Evolutionary conservation across 2,329 filamentous ascomycete genomes (phyloP), one percentile per base, ranked within the genome.

Genomic region (Hortaea werneckii): DNA sequence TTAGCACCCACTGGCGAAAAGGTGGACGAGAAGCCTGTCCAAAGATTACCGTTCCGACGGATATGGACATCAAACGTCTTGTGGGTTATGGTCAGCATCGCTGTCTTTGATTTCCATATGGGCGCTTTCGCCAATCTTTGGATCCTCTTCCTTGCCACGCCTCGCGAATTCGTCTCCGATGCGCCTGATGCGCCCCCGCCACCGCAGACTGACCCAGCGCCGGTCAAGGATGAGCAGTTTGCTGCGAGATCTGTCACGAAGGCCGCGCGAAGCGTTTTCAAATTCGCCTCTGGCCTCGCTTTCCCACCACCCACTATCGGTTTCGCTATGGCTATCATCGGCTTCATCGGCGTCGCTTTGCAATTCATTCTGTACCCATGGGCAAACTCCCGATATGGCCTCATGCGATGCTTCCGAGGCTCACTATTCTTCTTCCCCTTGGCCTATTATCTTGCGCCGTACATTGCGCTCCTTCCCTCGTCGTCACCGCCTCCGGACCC

Each of bases 41-140:
- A 67, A 43, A 64, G 66, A 13, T 60, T 71, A 3, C 58, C 68
- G 1, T 73, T 77, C 58, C 61, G 66, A 28, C 65, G 73, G 39
- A 75, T 78, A 34, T 76, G 73, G 67, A 76, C 71, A 0, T 59
- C 65, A 6, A 78, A 78, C 48, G 71, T 78, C 27, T 56, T 78
- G n/a, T 66, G 73, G 51, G 77, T 74, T 0, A 61, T 87, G 3
- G 58, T 84, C 41, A 76, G 74, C 27, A 80, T 82, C 51, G 80
- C 80, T 29, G 76, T 87, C 41, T 79, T 85, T 54, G 80, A 83
- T 51, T 79, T 87, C 57, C 83, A 87, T 65, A 73, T 87, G 56
- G 83, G 81, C 49, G 82, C 83, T 28, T 89, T 87, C 69, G 83
- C 85, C 59, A 77, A 82, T 1, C 75, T 89, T 39, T 86, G 82